These are phyloP conservation scores for Erythrophleum ivorense DNA, from an alignment of 331 rosid genomes.

Conservation along the genomic window DNA sequence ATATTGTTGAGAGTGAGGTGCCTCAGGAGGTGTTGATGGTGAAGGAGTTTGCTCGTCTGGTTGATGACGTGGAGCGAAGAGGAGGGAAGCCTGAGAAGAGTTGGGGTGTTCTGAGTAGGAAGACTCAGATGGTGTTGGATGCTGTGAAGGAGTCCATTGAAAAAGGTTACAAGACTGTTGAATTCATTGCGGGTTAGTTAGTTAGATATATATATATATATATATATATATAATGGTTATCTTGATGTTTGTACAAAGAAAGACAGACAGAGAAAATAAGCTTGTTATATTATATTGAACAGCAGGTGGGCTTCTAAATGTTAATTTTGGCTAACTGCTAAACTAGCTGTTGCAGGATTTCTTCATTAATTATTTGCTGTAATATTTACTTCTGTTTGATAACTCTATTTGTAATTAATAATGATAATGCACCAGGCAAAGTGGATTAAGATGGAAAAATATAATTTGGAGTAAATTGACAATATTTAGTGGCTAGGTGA, in stretches of 20 bases:
- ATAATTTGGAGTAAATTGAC: background rate
- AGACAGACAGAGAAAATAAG: too few species aligned
- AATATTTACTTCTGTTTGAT: background rate
- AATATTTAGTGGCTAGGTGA: background rate
- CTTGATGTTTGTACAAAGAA: background rate
- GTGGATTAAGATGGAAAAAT: background rate
- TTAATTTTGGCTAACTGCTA: background rate
- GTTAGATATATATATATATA: background rate
- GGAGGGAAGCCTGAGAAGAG: constrained; percentile 8
- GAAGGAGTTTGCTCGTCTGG: background rate
- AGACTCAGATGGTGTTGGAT: constrained; percentile 23
- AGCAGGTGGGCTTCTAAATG: background rate
- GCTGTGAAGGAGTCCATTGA: constrained; percentile 15
- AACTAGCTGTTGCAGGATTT: background rate
- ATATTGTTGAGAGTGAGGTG: background rate
- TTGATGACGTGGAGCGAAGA: background rate
- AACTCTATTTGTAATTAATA: background rate
- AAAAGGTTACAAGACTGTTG: background rate
- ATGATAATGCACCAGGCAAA: background rate
- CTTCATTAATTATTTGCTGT: background rate
- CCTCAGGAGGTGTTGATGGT: constrained; percentile 28
- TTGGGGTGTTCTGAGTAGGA: background rate
- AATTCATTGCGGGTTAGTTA: background rate
- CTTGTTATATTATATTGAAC: too few species aligned
- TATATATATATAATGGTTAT: background rate